Evolutionary conservation across 192 early-diverging fungal genomes (phyloP).

Genomic region (Backusella luteola): DNA sequence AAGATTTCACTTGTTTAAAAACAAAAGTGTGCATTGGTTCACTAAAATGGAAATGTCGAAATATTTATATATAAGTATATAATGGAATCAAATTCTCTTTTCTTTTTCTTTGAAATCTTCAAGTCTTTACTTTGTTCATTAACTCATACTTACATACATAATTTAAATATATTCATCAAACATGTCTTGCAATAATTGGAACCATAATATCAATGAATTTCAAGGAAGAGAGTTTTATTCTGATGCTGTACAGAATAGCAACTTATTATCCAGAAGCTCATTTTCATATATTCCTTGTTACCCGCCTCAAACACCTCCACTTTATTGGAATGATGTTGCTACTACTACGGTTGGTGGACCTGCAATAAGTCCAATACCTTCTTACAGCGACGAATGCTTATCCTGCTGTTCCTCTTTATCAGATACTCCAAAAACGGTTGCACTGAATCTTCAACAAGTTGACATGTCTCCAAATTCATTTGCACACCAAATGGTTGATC

Average conservation of each 20-base stretch:
- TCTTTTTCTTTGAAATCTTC: neutral
- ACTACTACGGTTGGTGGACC: neutral
- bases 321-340: conserved; percentile 1
- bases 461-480: neutral
- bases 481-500: neutral
- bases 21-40: neutral
- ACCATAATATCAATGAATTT: neutral
- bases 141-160: neutral
- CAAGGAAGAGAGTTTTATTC: neutral
- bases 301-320: neutral
- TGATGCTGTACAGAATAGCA: neutral
- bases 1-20: neutral
- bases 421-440: neutral
- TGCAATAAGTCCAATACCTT: neutral
- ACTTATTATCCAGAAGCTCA: neutral
- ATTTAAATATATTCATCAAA: neutral
- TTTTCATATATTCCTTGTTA: neutral
- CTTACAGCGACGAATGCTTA: neutral
- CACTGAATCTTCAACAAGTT: neutral
- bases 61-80: neutral
- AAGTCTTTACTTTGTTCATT: neutral
- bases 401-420: neutral
- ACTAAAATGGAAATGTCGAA: neutral
- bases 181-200: neutral
- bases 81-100: neutral